Evolutionary conservation across 768 basidiomycete genomes (phyloP).

Genomic region (Tephrocybe rancida): DNA sequence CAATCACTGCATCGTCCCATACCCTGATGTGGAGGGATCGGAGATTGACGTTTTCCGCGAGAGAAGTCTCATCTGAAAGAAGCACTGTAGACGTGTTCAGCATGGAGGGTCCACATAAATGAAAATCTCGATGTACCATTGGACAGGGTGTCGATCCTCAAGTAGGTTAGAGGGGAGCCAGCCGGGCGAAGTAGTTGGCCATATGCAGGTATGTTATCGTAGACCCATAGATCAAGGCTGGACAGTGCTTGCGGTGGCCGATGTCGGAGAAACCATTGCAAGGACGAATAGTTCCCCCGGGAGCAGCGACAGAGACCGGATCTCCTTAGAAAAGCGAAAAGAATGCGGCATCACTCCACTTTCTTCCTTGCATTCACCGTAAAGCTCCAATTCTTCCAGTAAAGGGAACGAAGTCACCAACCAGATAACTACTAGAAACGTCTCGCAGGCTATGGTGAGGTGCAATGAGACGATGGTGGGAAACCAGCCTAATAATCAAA

Average conservation of each 20-base stretch:
- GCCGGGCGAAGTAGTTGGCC: background rate
- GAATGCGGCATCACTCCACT: background rate
- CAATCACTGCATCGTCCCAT: background rate
- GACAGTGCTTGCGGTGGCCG: background rate
- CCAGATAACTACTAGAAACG: conserved; percentile 1
- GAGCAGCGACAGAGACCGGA: background rate
- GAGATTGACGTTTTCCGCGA: background rate
- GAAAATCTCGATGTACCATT: background rate
- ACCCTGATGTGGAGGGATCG: background rate
- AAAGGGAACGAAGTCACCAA: conserved; percentile 3
- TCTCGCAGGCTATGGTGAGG: background rate
- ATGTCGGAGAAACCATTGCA: background rate
- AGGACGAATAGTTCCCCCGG: background rate
- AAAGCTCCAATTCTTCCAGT: background rate
- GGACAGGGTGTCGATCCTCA: background rate
- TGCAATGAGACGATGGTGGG: background rate
- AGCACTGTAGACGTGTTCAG: background rate
- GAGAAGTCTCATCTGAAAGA: background rate
- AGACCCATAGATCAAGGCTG: background rate
- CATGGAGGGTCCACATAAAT: background rate
- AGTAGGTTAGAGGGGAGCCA: background rate
- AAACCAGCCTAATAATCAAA: background rate
- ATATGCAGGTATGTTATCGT: background rate
- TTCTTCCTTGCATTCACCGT: background rate
- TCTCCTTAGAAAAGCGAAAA: background rate